phyloP scores from a whole-genome alignment of 2,329 filamentous ascomycete genomes.

The Sclerotiophoma versabilis region DNA sequence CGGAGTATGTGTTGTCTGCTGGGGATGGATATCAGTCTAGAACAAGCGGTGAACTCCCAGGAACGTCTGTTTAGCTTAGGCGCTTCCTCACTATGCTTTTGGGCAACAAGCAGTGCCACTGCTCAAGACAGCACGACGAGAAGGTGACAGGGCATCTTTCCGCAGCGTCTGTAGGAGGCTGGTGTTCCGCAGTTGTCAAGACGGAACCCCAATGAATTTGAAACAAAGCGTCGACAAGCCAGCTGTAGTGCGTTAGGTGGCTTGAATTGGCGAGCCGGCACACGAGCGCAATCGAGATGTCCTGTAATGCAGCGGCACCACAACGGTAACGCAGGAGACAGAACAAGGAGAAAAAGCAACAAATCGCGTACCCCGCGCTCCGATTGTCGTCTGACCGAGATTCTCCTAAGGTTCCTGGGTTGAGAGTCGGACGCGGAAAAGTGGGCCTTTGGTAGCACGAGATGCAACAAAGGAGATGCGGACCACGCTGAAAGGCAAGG shows the following conservation, averaged over 20 bases:
- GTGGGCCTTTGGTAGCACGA: constrained; percentile 20
- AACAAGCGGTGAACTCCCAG: constrained; percentile 1
- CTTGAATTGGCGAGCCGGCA: constrained; percentile 10
- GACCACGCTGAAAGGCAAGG: constrained; percentile 23
- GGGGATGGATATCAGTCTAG: not conserved
- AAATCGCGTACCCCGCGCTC: constrained; percentile 11
- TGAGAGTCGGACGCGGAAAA: constrained; percentile 11
- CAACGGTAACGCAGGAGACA: constrained; percentile 12
- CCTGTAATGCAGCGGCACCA: constrained; percentile 1
- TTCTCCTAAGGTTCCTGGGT: constrained; percentile 11
- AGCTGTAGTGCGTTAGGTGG: constrained; percentile 4
- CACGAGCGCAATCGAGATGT: constrained; percentile 6
- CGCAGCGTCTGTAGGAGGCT: constrained; percentile 2
- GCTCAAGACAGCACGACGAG: not conserved
- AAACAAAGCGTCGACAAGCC: constrained; percentile 7
- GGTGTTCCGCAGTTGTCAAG: not conserved
- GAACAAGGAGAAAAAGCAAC: constrained; percentile 13
- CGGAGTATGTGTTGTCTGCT: not conserved
- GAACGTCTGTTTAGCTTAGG: not conserved
- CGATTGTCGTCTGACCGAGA: constrained; percentile 13
- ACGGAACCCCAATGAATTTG: constrained; percentile 8
- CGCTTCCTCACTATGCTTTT: not conserved
- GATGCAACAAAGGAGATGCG: constrained; percentile 29
- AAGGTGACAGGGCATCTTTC: not conserved
- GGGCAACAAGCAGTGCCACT: not conserved